A percentile compares a stretch with the other conserved stretches of the same genome.
These are phyloP conservation scores for Polysphondylium violaceum DNA, from an alignment of 78 protist species.

Conservation along the genomic window DNA sequence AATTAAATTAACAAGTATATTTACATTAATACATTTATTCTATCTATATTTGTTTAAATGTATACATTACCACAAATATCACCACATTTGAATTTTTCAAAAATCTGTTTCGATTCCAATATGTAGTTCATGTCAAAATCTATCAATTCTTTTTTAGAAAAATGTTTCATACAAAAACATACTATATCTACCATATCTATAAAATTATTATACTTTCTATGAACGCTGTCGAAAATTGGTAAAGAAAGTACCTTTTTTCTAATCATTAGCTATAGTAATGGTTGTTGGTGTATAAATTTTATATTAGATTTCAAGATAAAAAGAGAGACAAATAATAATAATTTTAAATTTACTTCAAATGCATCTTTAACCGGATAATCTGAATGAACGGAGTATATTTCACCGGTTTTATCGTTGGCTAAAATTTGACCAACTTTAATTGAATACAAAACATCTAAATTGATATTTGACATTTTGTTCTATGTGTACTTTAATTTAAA, in stretches of 20 bases:
- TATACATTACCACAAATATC: constrained; percentile 55
- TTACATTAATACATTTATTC: neutral
- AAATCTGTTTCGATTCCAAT: constrained; percentile 42
- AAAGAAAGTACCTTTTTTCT: constrained; percentile 50
- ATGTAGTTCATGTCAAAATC: constrained; percentile 30
- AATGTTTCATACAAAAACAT: constrained; percentile 28
- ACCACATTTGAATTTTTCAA: constrained; percentile 31
- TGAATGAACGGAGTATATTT: constrained; percentile 6
- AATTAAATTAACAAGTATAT: neutral
- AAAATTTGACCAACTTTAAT: constrained; percentile 11
- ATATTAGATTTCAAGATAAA: neutral
- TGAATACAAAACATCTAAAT: neutral
- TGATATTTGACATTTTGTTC: no score
- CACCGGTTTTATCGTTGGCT: neutral
- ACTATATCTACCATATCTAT: constrained; percentile 54
- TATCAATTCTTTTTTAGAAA: constrained; percentile 20
- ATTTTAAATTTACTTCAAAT: constrained; percentile 2
- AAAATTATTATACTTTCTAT: constrained; percentile 45
- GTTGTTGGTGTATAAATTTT: neutral
- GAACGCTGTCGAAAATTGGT: constrained; percentile 29
- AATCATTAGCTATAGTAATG: constrained; percentile 25
- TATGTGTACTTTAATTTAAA: no score
- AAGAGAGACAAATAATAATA: neutral
- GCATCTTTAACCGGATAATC: constrained; percentile 20
- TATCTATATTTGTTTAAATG: neutral